Evolutionary conservation across 495 filamentous ascomycete genomes (phyloP).

Genomic region (Xylaria grammica): DNA sequence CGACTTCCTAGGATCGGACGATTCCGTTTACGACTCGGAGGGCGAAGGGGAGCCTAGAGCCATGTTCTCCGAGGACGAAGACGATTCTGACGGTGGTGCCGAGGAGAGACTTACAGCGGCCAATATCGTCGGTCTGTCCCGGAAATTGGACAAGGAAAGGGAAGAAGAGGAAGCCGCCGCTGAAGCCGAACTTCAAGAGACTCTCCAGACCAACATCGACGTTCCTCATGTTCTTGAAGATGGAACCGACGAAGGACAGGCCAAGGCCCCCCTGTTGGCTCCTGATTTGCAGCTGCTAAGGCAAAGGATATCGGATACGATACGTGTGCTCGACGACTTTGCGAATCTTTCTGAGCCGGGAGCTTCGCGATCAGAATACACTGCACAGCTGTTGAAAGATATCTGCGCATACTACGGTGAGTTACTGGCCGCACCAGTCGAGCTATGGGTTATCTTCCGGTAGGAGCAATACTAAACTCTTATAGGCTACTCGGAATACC

Average conservation of each 20-base stretch:
- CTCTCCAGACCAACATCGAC: conserved; percentile 92
- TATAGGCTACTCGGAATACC: conserved; percentile 80
- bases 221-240: conserved; percentile 71
- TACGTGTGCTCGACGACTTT: conserved; percentile 89
- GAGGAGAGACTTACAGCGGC: conserved; percentile 93
- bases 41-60: conserved; percentile 64
- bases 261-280: conserved; percentile 62
- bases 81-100: conserved; percentile 82
- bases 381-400: conserved; percentile 82
- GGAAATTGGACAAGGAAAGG: conserved; percentile 74
- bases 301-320: conserved; percentile 88
- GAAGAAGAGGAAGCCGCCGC: conserved; percentile 77
- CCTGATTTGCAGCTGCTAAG: conserved; percentile 90
- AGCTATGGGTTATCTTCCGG: neutral
- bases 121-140: conserved; percentile 91
- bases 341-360: conserved; percentile 76
- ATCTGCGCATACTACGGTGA: conserved; percentile 85
- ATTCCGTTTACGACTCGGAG: conserved; percentile 79
- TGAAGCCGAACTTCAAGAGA: conserved; percentile 81
- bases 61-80: conserved; percentile 96
- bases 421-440: neutral
- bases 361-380: conserved; percentile 85
- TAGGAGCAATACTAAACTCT: conserved; percentile 47
- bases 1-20: conserved; percentile 62
- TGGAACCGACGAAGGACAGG: conserved; percentile 52